phyloP scores from a whole-genome alignment of 176 grass and related monocot species.

The Oryza glumipatula region DNA sequence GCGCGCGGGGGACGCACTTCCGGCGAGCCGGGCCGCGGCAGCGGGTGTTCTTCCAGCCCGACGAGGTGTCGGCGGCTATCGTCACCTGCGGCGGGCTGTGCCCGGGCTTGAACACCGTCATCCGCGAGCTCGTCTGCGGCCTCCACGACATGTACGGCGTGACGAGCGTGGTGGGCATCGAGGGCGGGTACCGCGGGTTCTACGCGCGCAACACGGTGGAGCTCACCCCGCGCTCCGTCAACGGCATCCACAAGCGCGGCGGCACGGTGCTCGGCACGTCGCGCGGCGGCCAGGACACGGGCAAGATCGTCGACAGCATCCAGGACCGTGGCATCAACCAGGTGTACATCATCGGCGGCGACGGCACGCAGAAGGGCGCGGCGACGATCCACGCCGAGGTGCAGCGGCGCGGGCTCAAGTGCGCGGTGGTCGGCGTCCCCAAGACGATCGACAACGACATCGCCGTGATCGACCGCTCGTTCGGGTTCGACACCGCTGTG shows the following conservation, averaged over 20 bases:
- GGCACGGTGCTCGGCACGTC: conserved; percentile 88
- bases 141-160: conserved; percentile 86
- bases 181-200: conserved; percentile 85
- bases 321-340: conserved; percentile 80
- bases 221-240: conserved; percentile 71
- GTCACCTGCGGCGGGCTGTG: conserved; percentile 91
- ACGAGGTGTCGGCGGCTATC: conserved; percentile 78
- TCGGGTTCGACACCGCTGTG: conserved; percentile 90
- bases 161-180: conserved; percentile 61
- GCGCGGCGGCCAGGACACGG: conserved; percentile 73
- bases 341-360: conserved; percentile 89
- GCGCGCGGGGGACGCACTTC: conserved; percentile 74
- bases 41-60: conserved; percentile 76
- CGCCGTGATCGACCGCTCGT: conserved; percentile 81
- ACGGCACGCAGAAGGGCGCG: conserved; percentile 82
- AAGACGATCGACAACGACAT: conserved; percentile 99
- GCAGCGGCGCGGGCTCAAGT: conserved; percentile 63
- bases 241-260: conserved; percentile 88
- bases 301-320: conserved; percentile 77
- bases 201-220: conserved; percentile 79
- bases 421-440: conserved; percentile 74
- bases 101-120: conserved; percentile 81
- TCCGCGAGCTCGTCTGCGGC: conserved; percentile 81
- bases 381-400: conserved; percentile 67
- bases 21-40: conserved; percentile 82